These are phyloP conservation scores for Monosporozyma yasuniensis DNA, from an alignment of 805 yeast species.

Conservation along the genomic window DNA sequence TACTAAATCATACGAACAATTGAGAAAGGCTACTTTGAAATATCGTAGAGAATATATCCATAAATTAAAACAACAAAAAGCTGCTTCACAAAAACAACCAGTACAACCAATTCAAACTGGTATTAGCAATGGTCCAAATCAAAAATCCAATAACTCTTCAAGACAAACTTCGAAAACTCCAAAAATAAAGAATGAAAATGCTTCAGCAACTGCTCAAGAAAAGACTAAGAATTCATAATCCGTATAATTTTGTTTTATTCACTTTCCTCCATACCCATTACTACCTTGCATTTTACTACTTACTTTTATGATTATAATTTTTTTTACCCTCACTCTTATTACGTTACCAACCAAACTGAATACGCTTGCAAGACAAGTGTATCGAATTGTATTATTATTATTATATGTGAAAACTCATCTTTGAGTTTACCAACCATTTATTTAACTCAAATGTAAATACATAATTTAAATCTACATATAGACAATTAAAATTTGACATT, in stretches of 20 bases:
- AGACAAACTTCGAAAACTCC: constrained; percentile 1
- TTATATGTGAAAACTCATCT: background rate
- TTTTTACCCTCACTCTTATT: background rate
- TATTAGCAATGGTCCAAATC: background rate
- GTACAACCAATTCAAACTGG: background rate
- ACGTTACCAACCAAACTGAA: background rate
- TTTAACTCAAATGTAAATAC: background rate
- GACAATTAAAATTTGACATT: background rate
- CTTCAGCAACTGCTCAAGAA: constrained; percentile 1
- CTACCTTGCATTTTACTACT: background rate
- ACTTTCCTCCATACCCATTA: background rate
- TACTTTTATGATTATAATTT: background rate
- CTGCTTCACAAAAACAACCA: constrained; percentile 17
- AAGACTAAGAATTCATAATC: background rate
- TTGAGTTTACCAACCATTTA: background rate
- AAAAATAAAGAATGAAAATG: constrained; percentile 4
- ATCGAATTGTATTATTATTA: constrained; percentile 3
- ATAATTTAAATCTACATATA: background rate
- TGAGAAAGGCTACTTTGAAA: constrained; percentile 59
- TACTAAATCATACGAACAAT: constrained; percentile 74
- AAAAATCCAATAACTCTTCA: background rate
- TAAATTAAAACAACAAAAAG: constrained; percentile 30
- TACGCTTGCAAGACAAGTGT: background rate
- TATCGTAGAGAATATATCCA: constrained; percentile 51
- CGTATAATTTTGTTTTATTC: background rate